Conservation (phyloP, 2,329 filamentous ascomycete genomes). For the Aspergillus versicolor region DNA sequence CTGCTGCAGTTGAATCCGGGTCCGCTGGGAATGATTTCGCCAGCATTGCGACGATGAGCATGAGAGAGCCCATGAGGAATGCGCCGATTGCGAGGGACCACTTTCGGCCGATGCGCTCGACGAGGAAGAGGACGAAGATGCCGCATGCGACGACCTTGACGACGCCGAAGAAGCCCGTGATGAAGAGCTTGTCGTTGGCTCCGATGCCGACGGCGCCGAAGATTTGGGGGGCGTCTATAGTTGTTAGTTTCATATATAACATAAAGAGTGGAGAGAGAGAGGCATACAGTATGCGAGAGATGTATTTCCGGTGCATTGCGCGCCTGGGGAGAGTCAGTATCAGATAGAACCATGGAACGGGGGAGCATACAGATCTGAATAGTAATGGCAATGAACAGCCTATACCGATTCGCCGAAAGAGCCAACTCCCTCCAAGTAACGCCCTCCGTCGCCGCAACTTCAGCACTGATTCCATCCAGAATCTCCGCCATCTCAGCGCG, state of each 20-base stretch:
- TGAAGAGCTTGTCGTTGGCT: slow-evolving; percentile 43
- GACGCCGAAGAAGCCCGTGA: slow-evolving; percentile 53
- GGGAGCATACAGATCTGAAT: slow-evolving; percentile 43
- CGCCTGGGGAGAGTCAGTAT: slow-evolving; percentile 2
- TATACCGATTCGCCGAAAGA: slow-evolving; percentile 47
- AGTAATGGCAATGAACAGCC: slow-evolving; percentile 48
- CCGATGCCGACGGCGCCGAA: slow-evolving; percentile 52
- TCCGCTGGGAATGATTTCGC: slow-evolving; percentile 45
- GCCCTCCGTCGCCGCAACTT: slow-evolving; percentile 41
- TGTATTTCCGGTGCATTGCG: slow-evolving; percentile 53
- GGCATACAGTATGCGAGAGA: slow-evolving; percentile 44
- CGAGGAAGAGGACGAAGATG: slow-evolving; percentile 51
- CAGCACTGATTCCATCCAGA: slow-evolving; percentile 23
- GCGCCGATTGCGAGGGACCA: slow-evolving; percentile 50
- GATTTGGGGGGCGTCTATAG: slow-evolving; percentile 47
- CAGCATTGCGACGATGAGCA: slow-evolving; percentile 52
- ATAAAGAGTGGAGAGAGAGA: no score
- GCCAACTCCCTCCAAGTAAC: slow-evolving; percentile 49
- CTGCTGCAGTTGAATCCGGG: slow-evolving; percentile 28
- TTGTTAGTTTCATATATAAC: background rate
- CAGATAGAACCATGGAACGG: background rate
- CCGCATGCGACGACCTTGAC: slow-evolving; percentile 51
- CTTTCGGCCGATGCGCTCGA: slow-evolving; percentile 51
- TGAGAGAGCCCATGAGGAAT: slow-evolving; percentile 51
- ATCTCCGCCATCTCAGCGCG: slow-evolving; percentile 32